These are phyloP conservation scores for apple (Malus domestica) DNA, from an alignment of 306 rosid species.

Conservation along the genomic window DNA sequence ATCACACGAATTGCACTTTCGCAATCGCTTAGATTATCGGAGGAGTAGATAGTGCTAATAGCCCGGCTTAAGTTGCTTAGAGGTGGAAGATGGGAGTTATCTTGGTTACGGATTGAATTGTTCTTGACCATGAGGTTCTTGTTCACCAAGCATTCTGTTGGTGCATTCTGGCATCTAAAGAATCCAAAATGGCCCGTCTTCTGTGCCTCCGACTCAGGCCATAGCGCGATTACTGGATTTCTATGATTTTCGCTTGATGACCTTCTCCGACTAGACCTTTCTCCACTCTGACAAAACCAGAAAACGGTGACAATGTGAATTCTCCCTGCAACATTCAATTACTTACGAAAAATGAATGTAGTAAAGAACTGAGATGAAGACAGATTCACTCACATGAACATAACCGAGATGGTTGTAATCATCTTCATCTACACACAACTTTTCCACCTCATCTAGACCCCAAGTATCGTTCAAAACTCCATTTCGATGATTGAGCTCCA, in stretches of 20 bases:
- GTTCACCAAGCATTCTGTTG: slow-evolving; percentile 34
- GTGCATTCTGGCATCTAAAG: slow-evolving; percentile 46
- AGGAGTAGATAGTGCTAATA: slow-evolving; percentile 47
- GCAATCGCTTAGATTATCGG: slow-evolving; percentile 48
- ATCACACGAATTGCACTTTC: slow-evolving; percentile 54
- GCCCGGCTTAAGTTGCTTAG: slow-evolving; percentile 42
- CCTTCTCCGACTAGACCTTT: slow-evolving; percentile 16
- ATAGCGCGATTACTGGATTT: slow-evolving; percentile 23
- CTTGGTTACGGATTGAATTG: slow-evolving; percentile 24
- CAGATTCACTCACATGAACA: slow-evolving; percentile 38
- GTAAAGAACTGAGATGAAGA: slow-evolving; percentile 7
- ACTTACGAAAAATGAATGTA: background rate
- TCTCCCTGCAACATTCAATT: slow-evolving; percentile 4
- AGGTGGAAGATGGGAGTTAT: slow-evolving; percentile 29
- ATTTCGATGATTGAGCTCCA: slow-evolving; percentile 21
- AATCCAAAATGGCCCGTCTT: slow-evolving; percentile 44
- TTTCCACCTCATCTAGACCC: slow-evolving; percentile 19
- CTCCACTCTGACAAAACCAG: slow-evolving; percentile 36
- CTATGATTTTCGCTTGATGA: slow-evolving; percentile 29
- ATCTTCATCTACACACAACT: slow-evolving; percentile 26
- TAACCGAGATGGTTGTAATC: slow-evolving; percentile 13
- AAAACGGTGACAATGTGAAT: background rate
- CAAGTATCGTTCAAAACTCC: slow-evolving; percentile 16
- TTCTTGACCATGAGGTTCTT: slow-evolving; percentile 25
- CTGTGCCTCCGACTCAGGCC: slow-evolving; percentile 28